Evolutionary conservation across 352 stramenopile species (phyloP).

Genomic region (Pythium pectinolyticum): DNA sequence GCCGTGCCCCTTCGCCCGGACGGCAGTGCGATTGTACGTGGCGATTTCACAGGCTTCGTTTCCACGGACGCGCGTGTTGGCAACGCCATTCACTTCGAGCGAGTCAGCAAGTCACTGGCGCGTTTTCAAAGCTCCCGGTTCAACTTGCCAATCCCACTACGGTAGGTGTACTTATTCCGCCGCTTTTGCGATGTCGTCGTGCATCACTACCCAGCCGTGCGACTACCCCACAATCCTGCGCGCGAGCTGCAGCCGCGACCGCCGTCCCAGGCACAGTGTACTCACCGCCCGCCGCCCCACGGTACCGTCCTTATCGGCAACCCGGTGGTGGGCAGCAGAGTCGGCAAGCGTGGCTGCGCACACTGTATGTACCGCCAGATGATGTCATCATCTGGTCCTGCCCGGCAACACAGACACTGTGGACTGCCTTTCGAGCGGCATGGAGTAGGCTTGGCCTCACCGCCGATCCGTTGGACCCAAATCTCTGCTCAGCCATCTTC

Average conservation of each 20-base stretch:
- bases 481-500: neutral
- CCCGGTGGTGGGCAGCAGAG: no score
- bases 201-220: neutral
- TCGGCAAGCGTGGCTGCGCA: no score
- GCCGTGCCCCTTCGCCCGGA: neutral
- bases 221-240: neutral
- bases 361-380: neutral
- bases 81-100: neutral
- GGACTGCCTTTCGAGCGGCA: neutral
- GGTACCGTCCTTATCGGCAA: no score
- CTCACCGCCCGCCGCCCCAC: no score
- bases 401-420: neutral
- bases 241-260: slow-evolving; percentile 3
- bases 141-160: neutral
- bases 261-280: neutral
- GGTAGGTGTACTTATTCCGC: neutral
- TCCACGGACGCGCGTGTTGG: neutral
- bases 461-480: neutral
- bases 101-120: neutral
- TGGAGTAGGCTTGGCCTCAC: neutral
- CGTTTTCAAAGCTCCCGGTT: neutral
- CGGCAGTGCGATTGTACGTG: neutral
- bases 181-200: slow-evolving; percentile 1
- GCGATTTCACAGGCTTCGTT: neutral
- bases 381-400: neutral